Evolutionary conservation across 352 stramenopile genomes (phyloP).

Genomic region (Pythium rishiriense): DNA sequence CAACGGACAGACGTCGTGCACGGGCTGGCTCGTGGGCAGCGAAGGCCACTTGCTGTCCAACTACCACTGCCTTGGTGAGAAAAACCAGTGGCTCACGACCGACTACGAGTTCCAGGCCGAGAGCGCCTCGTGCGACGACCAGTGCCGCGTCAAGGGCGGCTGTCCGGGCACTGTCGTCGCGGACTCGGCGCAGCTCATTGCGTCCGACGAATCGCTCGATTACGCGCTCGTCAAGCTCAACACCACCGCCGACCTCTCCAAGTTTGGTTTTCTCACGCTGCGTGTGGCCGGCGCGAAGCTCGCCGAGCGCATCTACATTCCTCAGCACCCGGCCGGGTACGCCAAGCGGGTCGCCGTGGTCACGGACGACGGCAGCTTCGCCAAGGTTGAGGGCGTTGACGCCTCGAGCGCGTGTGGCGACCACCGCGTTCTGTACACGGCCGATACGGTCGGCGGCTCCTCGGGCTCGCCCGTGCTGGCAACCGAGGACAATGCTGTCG

Average conservation of each 20-base stretch:
- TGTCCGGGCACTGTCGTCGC: slow-evolving; percentile 35
- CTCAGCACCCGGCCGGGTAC: slow-evolving; percentile 59
- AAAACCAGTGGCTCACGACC: slow-evolving; percentile 5
- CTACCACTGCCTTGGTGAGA: slow-evolving; percentile 30
- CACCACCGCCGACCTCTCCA: slow-evolving; percentile 19
- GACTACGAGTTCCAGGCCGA: slow-evolving; percentile 27
- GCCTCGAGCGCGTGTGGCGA: slow-evolving; percentile 19
- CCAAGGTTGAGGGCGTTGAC: slow-evolving; percentile 18
- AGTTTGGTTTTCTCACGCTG: slow-evolving; percentile 22
- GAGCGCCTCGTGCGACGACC: slow-evolving; percentile 38
- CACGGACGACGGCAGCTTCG: slow-evolving; percentile 21
- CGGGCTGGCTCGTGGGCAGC: slow-evolving; percentile 29
- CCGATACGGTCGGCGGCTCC: slow-evolving; percentile 25
- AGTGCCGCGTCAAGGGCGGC: slow-evolving; percentile 43
- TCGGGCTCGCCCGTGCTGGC: slow-evolving; percentile 22
- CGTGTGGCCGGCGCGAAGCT: slow-evolving; percentile 17
- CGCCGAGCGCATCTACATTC: slow-evolving; percentile 48
- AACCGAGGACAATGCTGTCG: slow-evolving; percentile 16
- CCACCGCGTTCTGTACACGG: slow-evolving; percentile 25
- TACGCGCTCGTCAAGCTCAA: slow-evolving; percentile 37
- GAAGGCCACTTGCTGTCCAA: slow-evolving; percentile 38
- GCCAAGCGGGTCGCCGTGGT: slow-evolving; percentile 53
- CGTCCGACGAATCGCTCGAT: slow-evolving; percentile 21
- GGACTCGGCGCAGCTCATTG: slow-evolving; percentile 15
- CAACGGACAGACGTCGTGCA: slow-evolving; percentile 24